Conservation (phyloP, 495 filamentous ascomycete species). For the Xylaria flabelliformis region DNA sequence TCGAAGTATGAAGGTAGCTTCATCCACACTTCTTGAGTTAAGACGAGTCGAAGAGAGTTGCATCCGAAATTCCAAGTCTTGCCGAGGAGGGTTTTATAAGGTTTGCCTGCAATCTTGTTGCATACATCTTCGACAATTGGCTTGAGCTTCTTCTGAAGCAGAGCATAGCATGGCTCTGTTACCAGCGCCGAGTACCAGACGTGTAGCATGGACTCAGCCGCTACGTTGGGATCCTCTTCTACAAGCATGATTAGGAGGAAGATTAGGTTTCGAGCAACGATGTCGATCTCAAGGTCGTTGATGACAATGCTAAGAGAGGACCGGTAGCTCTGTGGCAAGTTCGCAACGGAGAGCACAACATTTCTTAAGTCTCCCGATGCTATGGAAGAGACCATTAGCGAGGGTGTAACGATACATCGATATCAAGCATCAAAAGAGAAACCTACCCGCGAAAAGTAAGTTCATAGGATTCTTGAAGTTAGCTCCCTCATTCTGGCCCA, state of each 20-base stretch:
- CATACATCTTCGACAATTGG: slow-evolving; percentile 24
- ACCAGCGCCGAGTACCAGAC: slow-evolving; percentile 15
- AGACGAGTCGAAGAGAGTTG: slow-evolving; percentile 25
- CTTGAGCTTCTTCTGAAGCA: slow-evolving; percentile 17
- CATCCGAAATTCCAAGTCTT: slow-evolving; percentile 36
- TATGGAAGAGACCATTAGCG: slow-evolving; percentile 49
- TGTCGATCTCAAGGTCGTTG: slow-evolving; percentile 5
- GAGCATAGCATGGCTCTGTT: slow-evolving; percentile 3
- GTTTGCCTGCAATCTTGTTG: slow-evolving; percentile 29
- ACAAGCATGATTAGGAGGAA: slow-evolving; percentile 12
- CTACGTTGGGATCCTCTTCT: slow-evolving; percentile 1
- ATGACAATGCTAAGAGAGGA: slow-evolving; percentile 9
- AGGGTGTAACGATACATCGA: slow-evolving; percentile 30
- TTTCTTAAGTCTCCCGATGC: slow-evolving; percentile 11
- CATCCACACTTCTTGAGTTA: slow-evolving; percentile 31
- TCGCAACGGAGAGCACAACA: background rate
- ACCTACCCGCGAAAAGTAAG: slow-evolving; percentile 16
- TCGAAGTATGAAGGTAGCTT: slow-evolving; percentile 31
- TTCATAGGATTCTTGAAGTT: background rate
- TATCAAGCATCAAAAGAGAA: slow-evolving; percentile 40
- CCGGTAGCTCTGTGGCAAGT: background rate
- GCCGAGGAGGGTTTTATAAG: slow-evolving; percentile 2
- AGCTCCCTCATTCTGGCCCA: slow-evolving; percentile 11
- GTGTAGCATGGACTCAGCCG: slow-evolving; percentile 6
- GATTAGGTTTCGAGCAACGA: slow-evolving; percentile 12